Evolutionary conservation across 257 asterid genomes (phyloP), one percentile per base, ranked within the genome.

Genomic region (Nicotiana sylvestris): DNA sequence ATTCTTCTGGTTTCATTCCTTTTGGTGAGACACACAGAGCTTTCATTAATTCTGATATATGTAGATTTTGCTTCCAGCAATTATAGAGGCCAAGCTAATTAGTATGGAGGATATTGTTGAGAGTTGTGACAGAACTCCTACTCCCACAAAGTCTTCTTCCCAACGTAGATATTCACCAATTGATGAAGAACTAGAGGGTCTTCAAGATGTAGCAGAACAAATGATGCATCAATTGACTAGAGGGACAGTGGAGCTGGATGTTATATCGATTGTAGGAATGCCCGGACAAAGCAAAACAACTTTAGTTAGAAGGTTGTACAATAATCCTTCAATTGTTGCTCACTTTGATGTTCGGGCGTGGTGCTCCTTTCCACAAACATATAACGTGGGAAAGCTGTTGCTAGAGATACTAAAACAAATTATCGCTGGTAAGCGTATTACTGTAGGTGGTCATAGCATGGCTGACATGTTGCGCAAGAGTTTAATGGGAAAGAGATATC

Each of bases 251-350:
- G 6, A 9, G 2, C 56, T 33, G 5, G 64, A 17, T 1, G 11
- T 82, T 27, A 33, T 85, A 2, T 68, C 87, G 3, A 78, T 85
- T 15, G 51, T 83, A 30, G 88, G 86, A 57, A 81, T 80, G 83
- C 32, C 84, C 1, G 88, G 84, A 0, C 3, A 30, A 17, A 85
- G 87, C 0, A 85, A 85, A 76, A 58, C 87, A 16, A 79, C 81
- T 18, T 12, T 85, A 18, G 83, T 77, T 35, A 57, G 53, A 49
- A 81, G 67, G 83, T 9, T 83, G 2, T 80, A 46, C 15, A 21
- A 9, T 4, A 53, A 29, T 49, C 35, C 0, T 0, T 1, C 0
- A 0, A 57, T 86, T 64, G 0, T 0, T 0, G 0, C 0, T 4
- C 37, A 43, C 29, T 86, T 86, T 30, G 35, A 77, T 3, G 32